Evolutionary conservation across 495 filamentous ascomycete genomes (phyloP), one percentile per base, ranked within the genome.

Genomic region (Xanthoparmelia taractica): DNA sequence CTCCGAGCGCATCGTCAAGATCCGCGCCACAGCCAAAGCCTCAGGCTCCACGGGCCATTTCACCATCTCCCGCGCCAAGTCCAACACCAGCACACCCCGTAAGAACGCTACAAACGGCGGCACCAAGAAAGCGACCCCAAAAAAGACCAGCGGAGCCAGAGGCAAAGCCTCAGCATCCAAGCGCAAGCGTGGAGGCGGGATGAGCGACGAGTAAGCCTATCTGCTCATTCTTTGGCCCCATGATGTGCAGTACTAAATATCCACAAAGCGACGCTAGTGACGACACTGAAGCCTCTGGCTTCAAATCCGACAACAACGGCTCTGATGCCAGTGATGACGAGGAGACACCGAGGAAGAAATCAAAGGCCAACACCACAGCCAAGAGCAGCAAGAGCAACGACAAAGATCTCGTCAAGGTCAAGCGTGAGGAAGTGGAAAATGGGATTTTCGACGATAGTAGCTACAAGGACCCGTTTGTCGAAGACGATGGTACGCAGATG

Each of bases 1-100:
- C 59, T 73, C 69, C 12, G 80, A 81, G 61, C 78, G 76, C 8
- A 72, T 82, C 0, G 63, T 70, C n/a, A 74, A 70, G 17, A 78
- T 82, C 60, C 76, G 77, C 43, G 63, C 71, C 8, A 59, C 62
- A 0, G 68, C 68, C 36, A 70, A 68, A 25, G 20, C 64, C 8
- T 54, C n/a, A 29, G 63, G 67, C 20, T 34, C 50, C 1, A 12
- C 56, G 2, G 23, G 2, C 23, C 59, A 61, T 17, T 68, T 63
- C 25, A 37, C 34, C 27, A 56, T 64, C 36, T 47, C 57, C 6
- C n/a, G 23, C 5, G 45, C 56, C 13, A 58, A 58, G 25, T 18
- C 38, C 8, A 59, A 56, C 17, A 23, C n/a, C 5, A 41, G 57
- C n/a, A 67, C 62, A 47, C 59, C 65, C 25, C 63, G 58, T n/a